A percentile compares a stretch with the other conserved stretches of the same genome.
These are phyloP conservation scores for Conticribra weissflogii DNA, from an alignment of 108 stramenopile genomes.

Conservation along the genomic window DNA sequence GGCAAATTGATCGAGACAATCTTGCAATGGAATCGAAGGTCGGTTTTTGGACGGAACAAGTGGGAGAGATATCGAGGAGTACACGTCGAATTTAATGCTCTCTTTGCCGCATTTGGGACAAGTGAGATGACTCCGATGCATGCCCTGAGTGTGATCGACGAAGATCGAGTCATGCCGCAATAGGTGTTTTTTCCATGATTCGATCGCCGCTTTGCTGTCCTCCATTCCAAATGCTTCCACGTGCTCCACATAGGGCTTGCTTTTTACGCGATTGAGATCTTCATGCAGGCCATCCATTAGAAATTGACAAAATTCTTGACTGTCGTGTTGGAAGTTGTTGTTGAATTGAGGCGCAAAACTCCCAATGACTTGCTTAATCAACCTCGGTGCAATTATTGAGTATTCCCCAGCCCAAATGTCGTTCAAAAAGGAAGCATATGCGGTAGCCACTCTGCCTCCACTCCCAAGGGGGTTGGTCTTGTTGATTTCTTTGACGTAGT, in stretches of 20 bases:
- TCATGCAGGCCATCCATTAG: constrained; percentile 93
- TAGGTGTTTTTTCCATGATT: constrained; percentile 86
- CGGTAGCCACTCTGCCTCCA: constrained; percentile 81
- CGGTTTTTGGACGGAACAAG: constrained; percentile 60
- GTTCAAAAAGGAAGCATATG: constrained; percentile 80
- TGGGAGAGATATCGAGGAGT: constrained; percentile 82
- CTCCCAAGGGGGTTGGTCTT: constrained; percentile 86
- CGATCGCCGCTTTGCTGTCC: constrained; percentile 78
- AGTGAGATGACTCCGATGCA: constrained; percentile 87
- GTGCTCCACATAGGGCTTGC: constrained; percentile 90
- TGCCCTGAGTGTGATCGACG: constrained; percentile 87
- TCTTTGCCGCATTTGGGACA: constrained; percentile 86
- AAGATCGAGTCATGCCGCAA: constrained; percentile 87
- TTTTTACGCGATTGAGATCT: constrained; percentile 62
- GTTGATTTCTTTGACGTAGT: constrained; percentile 71
- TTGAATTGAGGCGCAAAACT: constrained; percentile 88
- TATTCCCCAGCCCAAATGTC: constrained; percentile 87
- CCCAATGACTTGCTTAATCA: constrained; percentile 84
- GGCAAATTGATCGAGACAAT: constrained; percentile 82
- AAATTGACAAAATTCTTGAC: constrained; percentile 89
- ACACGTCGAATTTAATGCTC: constrained; percentile 92
- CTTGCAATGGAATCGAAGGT: constrained; percentile 54
- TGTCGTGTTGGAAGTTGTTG: constrained; percentile 91
- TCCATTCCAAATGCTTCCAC: constrained; percentile 89
- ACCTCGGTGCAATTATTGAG: constrained; percentile 73